Conservation (phyloP, 2,329 filamentous ascomycete genomes). For the Amphichorda felina region DNA sequence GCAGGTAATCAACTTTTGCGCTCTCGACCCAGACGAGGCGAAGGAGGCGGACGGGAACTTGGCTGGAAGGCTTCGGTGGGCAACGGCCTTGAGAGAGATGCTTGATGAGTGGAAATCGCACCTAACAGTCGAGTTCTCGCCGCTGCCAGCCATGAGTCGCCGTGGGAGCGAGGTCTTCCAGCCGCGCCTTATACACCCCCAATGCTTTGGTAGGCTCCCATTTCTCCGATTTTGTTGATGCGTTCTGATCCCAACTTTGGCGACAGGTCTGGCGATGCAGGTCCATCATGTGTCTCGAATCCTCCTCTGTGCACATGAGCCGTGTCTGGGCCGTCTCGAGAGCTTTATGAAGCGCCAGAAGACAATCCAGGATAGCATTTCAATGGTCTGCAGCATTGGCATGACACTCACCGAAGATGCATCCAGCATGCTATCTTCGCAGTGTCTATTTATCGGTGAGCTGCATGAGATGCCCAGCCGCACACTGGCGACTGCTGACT, state of each 20-base stretch:
- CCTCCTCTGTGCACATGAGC: slow-evolving; percentile 8
- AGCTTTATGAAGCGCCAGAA: slow-evolving; percentile 8
- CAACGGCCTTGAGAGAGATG: slow-evolving; percentile 30
- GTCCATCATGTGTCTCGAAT: slow-evolving; percentile 9
- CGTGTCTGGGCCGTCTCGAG: slow-evolving; percentile 7
- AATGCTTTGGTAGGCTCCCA: slow-evolving; percentile 7
- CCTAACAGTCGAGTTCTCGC: slow-evolving; percentile 29
- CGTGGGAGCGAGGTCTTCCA: slow-evolving; percentile 5
- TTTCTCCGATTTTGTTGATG: background rate
- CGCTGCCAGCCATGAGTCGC: slow-evolving; percentile 17
- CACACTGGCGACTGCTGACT: background rate
- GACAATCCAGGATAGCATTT: slow-evolving; percentile 8
- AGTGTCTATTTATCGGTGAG: slow-evolving; percentile 10
- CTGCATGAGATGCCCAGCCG: too few relatives aligned
- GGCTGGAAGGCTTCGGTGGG: slow-evolving; percentile 28
- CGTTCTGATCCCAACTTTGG: background rate
- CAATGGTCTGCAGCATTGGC: slow-evolving; percentile 11
- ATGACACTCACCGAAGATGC: slow-evolving; percentile 10
- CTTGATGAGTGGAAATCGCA: slow-evolving; percentile 35
- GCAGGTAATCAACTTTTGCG: slow-evolving; percentile 45
- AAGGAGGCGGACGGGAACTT: slow-evolving; percentile 12
- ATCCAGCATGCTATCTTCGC: slow-evolving; percentile 11
- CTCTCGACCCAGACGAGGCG: slow-evolving; percentile 8
- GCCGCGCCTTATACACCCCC: slow-evolving; percentile 8
- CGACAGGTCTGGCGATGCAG: slow-evolving; percentile 9